Conservation (phyloP, 352 stramenopile species). For the Bremia lactucae region DNA sequence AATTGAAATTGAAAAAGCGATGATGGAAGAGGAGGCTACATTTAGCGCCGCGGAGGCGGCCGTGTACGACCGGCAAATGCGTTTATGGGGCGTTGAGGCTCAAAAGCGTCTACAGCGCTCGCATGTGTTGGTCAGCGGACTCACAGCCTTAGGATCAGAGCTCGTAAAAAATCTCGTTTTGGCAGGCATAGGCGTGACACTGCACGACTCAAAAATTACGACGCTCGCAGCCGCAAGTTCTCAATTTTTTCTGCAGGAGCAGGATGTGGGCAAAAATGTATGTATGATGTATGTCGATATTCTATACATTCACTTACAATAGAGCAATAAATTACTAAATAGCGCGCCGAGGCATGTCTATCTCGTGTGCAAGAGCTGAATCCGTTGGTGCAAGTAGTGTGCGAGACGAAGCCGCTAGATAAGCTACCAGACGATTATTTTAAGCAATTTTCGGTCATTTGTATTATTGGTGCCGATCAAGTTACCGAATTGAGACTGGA, state of each 20-base stretch:
- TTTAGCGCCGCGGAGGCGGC: constrained; percentile 85
- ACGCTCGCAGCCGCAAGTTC: constrained; percentile 34
- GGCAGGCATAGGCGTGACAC: constrained; percentile 88
- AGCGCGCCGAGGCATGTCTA: constrained; percentile 73
- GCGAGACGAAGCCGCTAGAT: constrained; percentile 50
- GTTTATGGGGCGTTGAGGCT: constrained; percentile 96
- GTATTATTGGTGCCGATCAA: constrained; percentile 37
- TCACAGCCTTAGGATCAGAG: constrained; percentile 82
- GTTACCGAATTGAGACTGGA: constrained; percentile 46
- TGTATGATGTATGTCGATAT: constrained; percentile 1
- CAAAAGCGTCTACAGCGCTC: constrained; percentile 88
- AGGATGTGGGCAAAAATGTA: constrained; percentile 72
- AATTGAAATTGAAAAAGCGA: too few species aligned
- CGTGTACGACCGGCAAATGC: constrained; percentile 98
- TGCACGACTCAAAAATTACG: constrained; percentile 79
- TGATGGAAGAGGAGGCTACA: constrained; percentile 8
- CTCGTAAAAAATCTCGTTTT: constrained; percentile 97
- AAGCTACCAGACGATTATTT: constrained; percentile 66
- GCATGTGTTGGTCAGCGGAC: constrained; percentile 82
- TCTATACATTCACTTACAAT: background rate
- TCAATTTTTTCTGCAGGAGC: constrained; percentile 80
- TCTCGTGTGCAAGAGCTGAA: constrained; percentile 90
- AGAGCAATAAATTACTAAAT: background rate
- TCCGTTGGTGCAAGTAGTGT: constrained; percentile 82
- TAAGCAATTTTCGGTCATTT: constrained; percentile 82